Evolutionary conservation across 2,329 filamentous ascomycete genomes (phyloP).

Genomic region (Ophiocordyceps camponoti-floridani): DNA sequence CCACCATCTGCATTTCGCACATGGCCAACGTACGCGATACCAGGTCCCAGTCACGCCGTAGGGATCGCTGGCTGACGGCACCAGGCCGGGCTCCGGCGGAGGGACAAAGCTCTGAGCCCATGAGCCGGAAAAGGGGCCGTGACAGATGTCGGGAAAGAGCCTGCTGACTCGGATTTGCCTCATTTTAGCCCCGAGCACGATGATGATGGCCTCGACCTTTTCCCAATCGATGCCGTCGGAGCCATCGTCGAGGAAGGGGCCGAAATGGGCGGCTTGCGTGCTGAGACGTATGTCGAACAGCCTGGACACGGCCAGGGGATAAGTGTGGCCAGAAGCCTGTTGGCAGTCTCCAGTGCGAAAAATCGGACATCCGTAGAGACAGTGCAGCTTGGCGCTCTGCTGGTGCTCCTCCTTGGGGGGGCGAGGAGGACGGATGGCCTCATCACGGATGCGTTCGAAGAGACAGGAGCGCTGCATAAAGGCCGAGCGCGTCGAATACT

Average conservation of each 20-base stretch:
- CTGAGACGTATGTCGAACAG: conserved; percentile 63
- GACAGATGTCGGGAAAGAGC: conserved; percentile 34
- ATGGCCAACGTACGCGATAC: conserved; percentile 35
- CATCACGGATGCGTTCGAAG: conserved; percentile 35
- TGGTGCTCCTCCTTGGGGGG: conserved; percentile 25
- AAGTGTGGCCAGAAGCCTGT: conserved; percentile 14
- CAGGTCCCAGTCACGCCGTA: conserved; percentile 56
- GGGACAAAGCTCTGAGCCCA: conserved; percentile 31
- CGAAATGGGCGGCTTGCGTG: conserved; percentile 44
- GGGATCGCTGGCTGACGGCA: conserved; percentile 39
- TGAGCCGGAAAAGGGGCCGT: conserved; percentile 34
- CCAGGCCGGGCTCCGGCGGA: conserved; percentile 14
- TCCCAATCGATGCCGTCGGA: conserved; percentile 56
- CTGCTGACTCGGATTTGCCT: conserved; percentile 25
- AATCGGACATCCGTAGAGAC: conserved; percentile 46
- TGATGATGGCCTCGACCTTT: conserved; percentile 57
- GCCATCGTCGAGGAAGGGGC: conserved; percentile 50
- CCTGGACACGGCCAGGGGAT: conserved; percentile 45
- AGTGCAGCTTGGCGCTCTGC: conserved; percentile 52
- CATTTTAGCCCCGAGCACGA: conserved; percentile 49
- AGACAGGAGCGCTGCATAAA: conserved; percentile 49
- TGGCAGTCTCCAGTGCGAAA: conserved; percentile 15
- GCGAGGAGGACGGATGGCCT: conserved; percentile 2
- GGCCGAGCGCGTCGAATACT: conserved; percentile 31
- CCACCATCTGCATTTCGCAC: not conserved